Percentiles rank a stretch among this genome's conserved stretches.
These are phyloP conservation scores for Hygrophorus pudorinus DNA, from an alignment of 768 basidiomycete genomes.

Conservation along the genomic window DNA sequence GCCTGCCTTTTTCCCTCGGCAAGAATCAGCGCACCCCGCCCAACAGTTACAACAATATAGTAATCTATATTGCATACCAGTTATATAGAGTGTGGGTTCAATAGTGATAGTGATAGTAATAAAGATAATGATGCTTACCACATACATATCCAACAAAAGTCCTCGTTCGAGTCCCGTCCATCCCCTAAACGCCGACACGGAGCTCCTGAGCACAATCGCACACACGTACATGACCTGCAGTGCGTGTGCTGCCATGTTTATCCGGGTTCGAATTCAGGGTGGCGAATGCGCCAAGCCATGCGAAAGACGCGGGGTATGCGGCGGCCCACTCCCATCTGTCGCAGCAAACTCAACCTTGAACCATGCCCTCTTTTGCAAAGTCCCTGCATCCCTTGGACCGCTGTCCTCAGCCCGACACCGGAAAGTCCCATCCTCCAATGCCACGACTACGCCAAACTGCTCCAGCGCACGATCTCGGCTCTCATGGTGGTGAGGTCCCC, in stretches of 20 bases:
- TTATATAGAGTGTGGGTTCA: too few species aligned
- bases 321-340: not conserved
- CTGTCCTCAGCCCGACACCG: constrained; percentile 18
- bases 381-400: constrained; percentile 26
- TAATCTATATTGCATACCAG: too few species aligned
- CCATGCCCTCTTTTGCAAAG: constrained; percentile 59
- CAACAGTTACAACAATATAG: too few species aligned
- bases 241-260: too few species aligned
- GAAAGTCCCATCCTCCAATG: constrained; percentile 18
- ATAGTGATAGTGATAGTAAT: too few species aligned
- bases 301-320: constrained; percentile 9
- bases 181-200: constrained; percentile 79
- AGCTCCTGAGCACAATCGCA: constrained; percentile 78
- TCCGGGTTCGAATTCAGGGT: constrained; percentile 8
- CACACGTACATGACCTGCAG: constrained; percentile 29
- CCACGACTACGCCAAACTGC: constrained; percentile 49
- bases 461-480: constrained; percentile 53
- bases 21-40: too few species aligned
- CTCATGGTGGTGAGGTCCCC: constrained; percentile 53
- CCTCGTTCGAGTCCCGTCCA: too few species aligned
- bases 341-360: constrained; percentile 74
- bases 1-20: too few species aligned
- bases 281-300: constrained; percentile 18
- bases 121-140: too few species aligned
- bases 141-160: too few species aligned